phyloP scores from a whole-genome alignment of 495 filamentous ascomycete species.

The Parmelia sp. region DNA sequence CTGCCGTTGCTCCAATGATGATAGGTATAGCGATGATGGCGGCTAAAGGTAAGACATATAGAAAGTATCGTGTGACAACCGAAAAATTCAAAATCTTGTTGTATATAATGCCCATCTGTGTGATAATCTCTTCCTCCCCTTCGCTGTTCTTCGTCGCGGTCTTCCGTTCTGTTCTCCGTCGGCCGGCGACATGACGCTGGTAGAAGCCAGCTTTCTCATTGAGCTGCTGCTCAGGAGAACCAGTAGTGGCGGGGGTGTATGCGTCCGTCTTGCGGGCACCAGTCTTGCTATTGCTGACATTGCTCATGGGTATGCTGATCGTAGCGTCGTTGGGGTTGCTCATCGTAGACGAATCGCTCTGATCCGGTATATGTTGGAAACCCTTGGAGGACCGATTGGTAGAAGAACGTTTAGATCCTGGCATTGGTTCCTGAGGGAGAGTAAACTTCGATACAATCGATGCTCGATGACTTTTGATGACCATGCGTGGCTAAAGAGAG shows the following conservation, averaged over 20 bases:
- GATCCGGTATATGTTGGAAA: constrained; percentile 43
- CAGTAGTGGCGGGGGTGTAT: constrained; percentile 28
- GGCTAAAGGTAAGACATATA: constrained; percentile 79
- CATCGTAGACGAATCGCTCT: constrained; percentile 28
- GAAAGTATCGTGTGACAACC: constrained; percentile 76
- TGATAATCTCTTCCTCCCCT: constrained; percentile 59
- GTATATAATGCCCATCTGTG: constrained; percentile 80
- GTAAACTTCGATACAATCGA: not conserved
- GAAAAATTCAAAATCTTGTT: constrained; percentile 78
- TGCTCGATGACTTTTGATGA: constrained; percentile 2
- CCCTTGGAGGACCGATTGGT: constrained; percentile 31
- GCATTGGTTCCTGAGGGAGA: constrained; percentile 17
- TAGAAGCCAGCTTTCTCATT: constrained; percentile 24
- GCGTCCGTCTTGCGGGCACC: constrained; percentile 38
- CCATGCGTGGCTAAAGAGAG: constrained; percentile 11
- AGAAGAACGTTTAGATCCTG: constrained; percentile 22
- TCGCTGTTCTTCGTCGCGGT: constrained; percentile 48
- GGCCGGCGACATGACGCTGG: constrained; percentile 50
- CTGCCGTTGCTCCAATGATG: constrained; percentile 58
- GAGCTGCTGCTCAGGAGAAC: constrained; percentile 18
- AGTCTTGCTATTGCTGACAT: constrained; percentile 35
- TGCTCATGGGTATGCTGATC: constrained; percentile 51
- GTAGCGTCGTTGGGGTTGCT: constrained; percentile 50
- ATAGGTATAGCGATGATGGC: constrained; percentile 73
- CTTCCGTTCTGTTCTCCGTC: constrained; percentile 45